Percentiles rank a stretch among this genome's conserved stretches.
Evolutionary conservation across 768 basidiomycete genomes (phyloP).

Genomic region (Trametes elegans): DNA sequence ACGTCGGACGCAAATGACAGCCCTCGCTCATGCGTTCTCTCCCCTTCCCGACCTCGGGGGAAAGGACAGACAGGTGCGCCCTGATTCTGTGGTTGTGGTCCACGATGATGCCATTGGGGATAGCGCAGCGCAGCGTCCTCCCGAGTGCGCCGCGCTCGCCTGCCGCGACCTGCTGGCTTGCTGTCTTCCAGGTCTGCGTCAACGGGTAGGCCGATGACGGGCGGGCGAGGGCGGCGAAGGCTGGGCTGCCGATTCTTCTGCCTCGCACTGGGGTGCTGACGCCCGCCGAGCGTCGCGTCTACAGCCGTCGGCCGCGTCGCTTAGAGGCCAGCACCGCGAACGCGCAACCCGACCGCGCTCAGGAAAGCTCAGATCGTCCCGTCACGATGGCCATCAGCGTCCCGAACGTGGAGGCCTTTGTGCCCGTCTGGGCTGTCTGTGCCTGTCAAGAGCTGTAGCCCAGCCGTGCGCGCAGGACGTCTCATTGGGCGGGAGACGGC

Average conservation of each 20-base stretch:
- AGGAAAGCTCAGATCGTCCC: too few species aligned
- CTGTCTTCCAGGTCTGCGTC: neutral
- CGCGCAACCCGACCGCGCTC: neutral
- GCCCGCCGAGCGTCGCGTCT: neutral
- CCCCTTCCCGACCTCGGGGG: neutral
- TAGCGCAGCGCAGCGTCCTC: neutral
- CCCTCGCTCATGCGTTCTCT: too few species aligned
- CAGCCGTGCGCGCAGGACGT: too few species aligned
- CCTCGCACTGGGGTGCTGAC: neutral
- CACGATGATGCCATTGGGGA: neutral
- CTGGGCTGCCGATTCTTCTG: neutral
- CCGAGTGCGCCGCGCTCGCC: neutral
- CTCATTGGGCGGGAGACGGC: too few species aligned
- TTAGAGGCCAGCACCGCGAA: too few species aligned
- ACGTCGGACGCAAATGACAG: neutral
- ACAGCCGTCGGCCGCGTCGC: neutral
- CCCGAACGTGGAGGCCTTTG: neutral
- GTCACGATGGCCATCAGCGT: neutral
- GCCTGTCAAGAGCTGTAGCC: too few species aligned
- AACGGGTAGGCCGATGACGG: neutral
- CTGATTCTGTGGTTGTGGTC: neutral
- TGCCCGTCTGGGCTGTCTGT: too few species aligned
- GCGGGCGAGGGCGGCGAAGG: neutral
- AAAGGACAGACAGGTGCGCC: neutral
- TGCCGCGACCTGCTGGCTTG: slow-evolving; percentile 6